phyloP scores from a whole-genome alignment of 2,329 filamentous ascomycete species.

The Alternaria triticina region DNA sequence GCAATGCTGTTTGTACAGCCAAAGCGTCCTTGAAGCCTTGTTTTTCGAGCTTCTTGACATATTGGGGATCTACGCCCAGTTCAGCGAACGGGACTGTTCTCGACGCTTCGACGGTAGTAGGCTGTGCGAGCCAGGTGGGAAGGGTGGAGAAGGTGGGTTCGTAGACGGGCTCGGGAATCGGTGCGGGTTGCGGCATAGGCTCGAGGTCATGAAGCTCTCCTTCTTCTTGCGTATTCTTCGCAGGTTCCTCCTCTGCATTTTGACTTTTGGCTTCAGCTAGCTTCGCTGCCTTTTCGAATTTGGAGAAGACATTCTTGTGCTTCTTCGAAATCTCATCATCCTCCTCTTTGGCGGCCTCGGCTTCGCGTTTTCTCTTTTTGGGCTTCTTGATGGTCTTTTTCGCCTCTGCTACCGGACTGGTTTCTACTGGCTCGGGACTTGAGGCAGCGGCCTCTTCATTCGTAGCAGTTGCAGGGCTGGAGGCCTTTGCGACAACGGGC shows the following conservation, averaged over 20 bases:
- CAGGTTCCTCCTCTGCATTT: constrained; percentile 19
- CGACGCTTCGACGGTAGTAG: constrained; percentile 70
- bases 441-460: background rate
- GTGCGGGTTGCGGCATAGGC: constrained; percentile 80
- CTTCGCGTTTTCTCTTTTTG: constrained; percentile 44
- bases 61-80: constrained; percentile 67
- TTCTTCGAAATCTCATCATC: constrained; percentile 44
- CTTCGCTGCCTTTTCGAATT: constrained; percentile 53
- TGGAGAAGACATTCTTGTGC: constrained; percentile 50
- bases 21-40: constrained; percentile 75
- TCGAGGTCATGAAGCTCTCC: constrained; percentile 72
- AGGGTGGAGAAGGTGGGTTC: constrained; percentile 77
- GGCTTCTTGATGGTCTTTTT: constrained; percentile 38
- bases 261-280: constrained; percentile 30
- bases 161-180: constrained; percentile 62
- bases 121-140: constrained; percentile 79
- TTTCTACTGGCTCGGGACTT: constrained; percentile 10
- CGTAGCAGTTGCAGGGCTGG: constrained; percentile 1
- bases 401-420: constrained; percentile 4
- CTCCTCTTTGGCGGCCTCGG: constrained; percentile 22
- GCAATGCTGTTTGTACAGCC: constrained; percentile 78
- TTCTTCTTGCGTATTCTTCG: constrained; percentile 45
- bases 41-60: constrained; percentile 67
- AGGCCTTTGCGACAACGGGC: background rate
- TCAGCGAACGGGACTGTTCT: constrained; percentile 67